These are phyloP conservation scores for Osmanthus fragrans DNA, from an alignment of 257 asterid genomes.

Conservation along the genomic window DNA sequence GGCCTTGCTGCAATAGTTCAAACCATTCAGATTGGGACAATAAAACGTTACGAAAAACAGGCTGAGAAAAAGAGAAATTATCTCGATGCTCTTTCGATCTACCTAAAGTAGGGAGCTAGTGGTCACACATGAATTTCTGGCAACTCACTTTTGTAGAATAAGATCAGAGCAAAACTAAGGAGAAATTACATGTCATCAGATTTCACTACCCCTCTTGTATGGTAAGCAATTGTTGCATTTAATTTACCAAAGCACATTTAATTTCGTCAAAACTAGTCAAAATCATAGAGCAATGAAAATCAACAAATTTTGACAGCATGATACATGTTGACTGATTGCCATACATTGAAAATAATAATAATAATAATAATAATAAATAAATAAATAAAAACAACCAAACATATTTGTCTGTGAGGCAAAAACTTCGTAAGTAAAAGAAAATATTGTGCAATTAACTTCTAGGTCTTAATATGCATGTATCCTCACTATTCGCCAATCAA, in stretches of 20 bases:
- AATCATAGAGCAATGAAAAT: not conserved
- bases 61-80: not conserved
- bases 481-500: not conserved
- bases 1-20: slow-evolving; percentile 72
- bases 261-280: not conserved
- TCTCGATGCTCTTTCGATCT: not conserved
- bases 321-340: not conserved
- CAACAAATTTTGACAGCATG: not conserved
- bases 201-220: not conserved
- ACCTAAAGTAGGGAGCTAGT: not conserved
- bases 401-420: not conserved
- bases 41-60: not conserved
- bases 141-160: not conserved
- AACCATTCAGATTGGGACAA: not conserved
- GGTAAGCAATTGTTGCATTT: not conserved
- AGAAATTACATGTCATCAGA: not conserved
- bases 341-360: not conserved
- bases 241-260: not conserved
- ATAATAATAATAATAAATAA: too few relatives aligned
- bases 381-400: too few relatives aligned
- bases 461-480: not conserved
- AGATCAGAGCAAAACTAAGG: not conserved
- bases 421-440: not conserved
- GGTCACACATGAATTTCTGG: not conserved
- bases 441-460: not conserved